Conservation (phyloP, 495 filamentous ascomycete species). For the Hyaloscypha bicolor region DNA sequence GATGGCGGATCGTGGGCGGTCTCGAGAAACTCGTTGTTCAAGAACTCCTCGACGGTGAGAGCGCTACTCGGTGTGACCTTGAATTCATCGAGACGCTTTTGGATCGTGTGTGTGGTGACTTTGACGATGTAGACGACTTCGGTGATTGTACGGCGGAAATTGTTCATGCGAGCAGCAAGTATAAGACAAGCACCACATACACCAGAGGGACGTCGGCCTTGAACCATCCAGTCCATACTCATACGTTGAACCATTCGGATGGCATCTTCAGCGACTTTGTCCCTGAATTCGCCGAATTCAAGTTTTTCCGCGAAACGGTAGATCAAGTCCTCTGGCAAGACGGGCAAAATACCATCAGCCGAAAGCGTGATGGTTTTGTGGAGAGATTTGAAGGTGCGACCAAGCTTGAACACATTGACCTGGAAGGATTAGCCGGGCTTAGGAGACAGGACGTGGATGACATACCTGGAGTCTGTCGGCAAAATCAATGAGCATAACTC, state of each 20-base stretch:
- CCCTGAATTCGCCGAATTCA: constrained; percentile 78
- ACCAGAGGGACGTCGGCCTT: constrained; percentile 88
- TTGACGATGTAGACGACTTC: constrained; percentile 97
- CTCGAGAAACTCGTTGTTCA: constrained; percentile 58
- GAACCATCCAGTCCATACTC: constrained; percentile 94
- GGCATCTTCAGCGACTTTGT: constrained; percentile 83
- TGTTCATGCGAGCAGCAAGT: constrained; percentile 95
- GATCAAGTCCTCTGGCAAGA: constrained; percentile 84
- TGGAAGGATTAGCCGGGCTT: constrained; percentile 39
- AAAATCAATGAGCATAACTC: constrained; percentile 90
- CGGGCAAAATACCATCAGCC: constrained; percentile 50
- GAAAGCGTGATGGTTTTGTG: constrained; percentile 64
- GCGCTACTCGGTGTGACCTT: constrained; percentile 75
- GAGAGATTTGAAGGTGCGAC: constrained; percentile 77
- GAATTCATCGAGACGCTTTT: constrained; percentile 88
- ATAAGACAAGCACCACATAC: constrained; percentile 93
- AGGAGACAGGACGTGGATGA: background rate
- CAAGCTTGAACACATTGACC: constrained; percentile 90
- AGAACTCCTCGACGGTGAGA: constrained; percentile 85
- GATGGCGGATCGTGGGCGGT: constrained; percentile 76
- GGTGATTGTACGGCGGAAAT: constrained; percentile 85
- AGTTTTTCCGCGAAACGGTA: constrained; percentile 85
- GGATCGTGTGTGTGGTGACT: constrained; percentile 87
- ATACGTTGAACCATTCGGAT: constrained; percentile 85
- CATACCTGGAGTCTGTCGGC: constrained; percentile 72